Evolutionary conservation across 1,139 yeast genomes (phyloP).

Genomic region (Pichia sp.): DNA sequence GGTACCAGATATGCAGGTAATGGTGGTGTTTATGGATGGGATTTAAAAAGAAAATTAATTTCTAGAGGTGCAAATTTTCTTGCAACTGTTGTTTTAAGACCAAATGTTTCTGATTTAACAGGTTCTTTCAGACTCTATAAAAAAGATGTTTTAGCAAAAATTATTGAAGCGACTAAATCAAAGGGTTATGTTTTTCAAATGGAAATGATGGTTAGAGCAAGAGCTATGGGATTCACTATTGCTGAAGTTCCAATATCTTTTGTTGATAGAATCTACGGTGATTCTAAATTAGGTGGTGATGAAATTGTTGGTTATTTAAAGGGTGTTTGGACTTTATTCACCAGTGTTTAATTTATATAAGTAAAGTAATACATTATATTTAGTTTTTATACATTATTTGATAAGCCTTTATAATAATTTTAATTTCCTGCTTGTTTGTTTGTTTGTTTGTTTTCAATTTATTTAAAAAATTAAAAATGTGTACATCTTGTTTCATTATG

Average conservation of each 20-base stretch:
- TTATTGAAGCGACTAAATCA: slow-evolving; percentile 64
- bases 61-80: slow-evolving; percentile 79
- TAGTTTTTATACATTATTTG: no score
- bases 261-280: slow-evolving; percentile 78
- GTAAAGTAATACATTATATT: no score
- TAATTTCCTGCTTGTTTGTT: no score
- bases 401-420: no score
- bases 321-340: slow-evolving; percentile 69
- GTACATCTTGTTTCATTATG: slow-evolving; percentile 39
- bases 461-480: slow-evolving; percentile 16
- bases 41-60: slow-evolving; percentile 70
- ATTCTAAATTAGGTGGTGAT: slow-evolving; percentile 75
- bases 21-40: slow-evolving; percentile 87
- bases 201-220: slow-evolving; percentile 87
- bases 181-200: slow-evolving; percentile 85
- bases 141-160: slow-evolving; percentile 59
- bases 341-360: slow-evolving; percentile 40
- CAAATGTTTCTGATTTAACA: slow-evolving; percentile 69
- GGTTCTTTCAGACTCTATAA: slow-evolving; percentile 77
- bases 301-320: slow-evolving; percentile 74
- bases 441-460: no score
- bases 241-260: slow-evolving; percentile 79
- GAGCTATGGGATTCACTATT: slow-evolving; percentile 61
- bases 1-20: slow-evolving; percentile 79
- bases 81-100: slow-evolving; percentile 67